Evolutionary conservation across 2,329 filamentous ascomycete species (phyloP).

Genomic region (Pyrenophora teres): DNA sequence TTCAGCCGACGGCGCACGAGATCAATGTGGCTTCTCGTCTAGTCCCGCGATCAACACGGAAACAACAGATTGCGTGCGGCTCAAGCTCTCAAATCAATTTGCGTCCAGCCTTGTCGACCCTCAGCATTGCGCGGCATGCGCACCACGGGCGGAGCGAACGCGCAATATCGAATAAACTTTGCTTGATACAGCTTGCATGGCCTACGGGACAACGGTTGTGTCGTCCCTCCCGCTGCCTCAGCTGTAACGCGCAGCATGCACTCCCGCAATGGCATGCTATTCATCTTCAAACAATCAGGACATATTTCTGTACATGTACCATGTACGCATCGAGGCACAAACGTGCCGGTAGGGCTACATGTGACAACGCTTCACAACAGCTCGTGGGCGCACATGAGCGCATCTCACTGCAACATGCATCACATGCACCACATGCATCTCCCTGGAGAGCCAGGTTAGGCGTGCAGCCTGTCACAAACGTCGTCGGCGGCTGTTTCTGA

Average conservation of each 20-base stretch:
- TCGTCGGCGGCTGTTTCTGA: slow-evolving; percentile 19
- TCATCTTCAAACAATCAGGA: slow-evolving; percentile 5
- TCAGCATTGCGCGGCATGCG: slow-evolving; percentile 9
- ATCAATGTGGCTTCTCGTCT: slow-evolving; percentile 18
- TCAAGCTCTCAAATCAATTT: slow-evolving; percentile 11
- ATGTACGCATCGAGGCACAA: slow-evolving; percentile 5
- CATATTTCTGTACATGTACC: slow-evolving; percentile 10
- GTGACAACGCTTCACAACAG: slow-evolving; percentile 24
- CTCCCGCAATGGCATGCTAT: slow-evolving; percentile 3
- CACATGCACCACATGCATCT: background rate
- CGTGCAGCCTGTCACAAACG: slow-evolving; percentile 17
- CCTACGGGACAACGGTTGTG: slow-evolving; percentile 17
- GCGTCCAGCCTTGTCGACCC: slow-evolving; percentile 7
- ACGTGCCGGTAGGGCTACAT: slow-evolving; percentile 19
- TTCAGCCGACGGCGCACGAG: slow-evolving; percentile 13
- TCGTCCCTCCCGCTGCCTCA: slow-evolving; percentile 34
- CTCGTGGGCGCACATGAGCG: slow-evolving; percentile 13
- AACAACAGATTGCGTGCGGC: slow-evolving; percentile 9
- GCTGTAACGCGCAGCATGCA: slow-evolving; percentile 5
- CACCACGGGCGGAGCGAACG: slow-evolving; percentile 9
- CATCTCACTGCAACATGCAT: slow-evolving; percentile 18
- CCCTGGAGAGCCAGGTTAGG: slow-evolving; percentile 7
- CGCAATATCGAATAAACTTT: slow-evolving; percentile 29
- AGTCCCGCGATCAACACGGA: slow-evolving; percentile 15
- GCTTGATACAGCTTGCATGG: slow-evolving; percentile 27